These are phyloP conservation scores for Withania somnifera DNA, from an alignment of 305 asterid species.

Conservation along the genomic window DNA sequence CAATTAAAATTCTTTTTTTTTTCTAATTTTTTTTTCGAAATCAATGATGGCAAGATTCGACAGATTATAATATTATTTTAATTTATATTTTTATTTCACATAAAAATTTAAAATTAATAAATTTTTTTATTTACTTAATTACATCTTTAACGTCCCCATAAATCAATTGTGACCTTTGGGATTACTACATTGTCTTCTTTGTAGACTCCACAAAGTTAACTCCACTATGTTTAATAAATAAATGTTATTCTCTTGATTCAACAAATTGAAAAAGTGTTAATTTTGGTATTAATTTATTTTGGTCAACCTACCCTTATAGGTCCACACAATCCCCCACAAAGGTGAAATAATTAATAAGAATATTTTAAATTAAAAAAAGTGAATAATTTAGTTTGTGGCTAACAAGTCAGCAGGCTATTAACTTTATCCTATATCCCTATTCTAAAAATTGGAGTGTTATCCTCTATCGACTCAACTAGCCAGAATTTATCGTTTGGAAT, in stretches of 20 bases:
- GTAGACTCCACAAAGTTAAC: neutral
- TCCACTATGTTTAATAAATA: neutral
- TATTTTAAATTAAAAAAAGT: too few species aligned
- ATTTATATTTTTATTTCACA: neutral
- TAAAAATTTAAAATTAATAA: neutral
- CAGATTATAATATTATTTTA: neutral
- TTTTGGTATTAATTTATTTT: neutral
- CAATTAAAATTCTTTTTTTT: neutral
- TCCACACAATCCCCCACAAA: neutral
- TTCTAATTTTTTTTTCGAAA: neutral
- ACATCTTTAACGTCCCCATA: fast-evolving
- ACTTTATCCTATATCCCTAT: too few species aligned
- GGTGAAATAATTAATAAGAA: neutral
- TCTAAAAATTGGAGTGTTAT: too few species aligned
- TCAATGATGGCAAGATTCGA: neutral
- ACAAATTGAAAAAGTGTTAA: neutral
- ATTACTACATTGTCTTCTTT: neutral
- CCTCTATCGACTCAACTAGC: too few species aligned
- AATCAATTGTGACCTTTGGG: neutral
- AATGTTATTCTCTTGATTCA: neutral
- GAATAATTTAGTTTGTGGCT: too few species aligned
- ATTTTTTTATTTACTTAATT: neutral
- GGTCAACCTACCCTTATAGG: neutral
- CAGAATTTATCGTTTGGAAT: too few species aligned
- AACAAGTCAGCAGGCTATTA: too few species aligned